Conservation (phyloP, 78 protist genomes). For the Dictyostelium firmibasis region DNA sequence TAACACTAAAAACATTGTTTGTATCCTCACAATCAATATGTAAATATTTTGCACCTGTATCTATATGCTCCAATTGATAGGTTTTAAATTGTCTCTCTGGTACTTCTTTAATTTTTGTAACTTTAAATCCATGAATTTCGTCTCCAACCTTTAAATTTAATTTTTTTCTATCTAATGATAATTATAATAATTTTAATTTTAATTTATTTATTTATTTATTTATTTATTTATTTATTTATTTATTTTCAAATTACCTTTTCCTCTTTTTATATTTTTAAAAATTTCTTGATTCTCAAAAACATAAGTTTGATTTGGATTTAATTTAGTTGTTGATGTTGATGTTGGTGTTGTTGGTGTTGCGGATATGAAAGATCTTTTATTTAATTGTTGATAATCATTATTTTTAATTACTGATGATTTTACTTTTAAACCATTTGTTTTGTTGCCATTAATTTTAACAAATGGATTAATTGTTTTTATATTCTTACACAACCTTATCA, state of each 20-base stretch:
- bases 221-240: background rate
- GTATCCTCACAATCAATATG: slow-evolving; percentile 80
- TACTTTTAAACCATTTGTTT: background rate
- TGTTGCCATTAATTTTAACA: background rate
- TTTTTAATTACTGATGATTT: background rate
- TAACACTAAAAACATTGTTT: slow-evolving; percentile 84
- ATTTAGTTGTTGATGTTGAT: background rate
- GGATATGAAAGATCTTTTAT: background rate
- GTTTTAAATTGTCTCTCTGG: slow-evolving; percentile 64
- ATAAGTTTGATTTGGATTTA: slow-evolving; percentile 9
- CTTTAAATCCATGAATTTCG: slow-evolving; percentile 47
- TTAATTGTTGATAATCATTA: background rate
- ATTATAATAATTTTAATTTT: background rate
- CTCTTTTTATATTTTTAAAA: background rate
- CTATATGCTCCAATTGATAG: slow-evolving; percentile 30
- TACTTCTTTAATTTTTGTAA: slow-evolving; percentile 22
- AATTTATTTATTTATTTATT: background rate
- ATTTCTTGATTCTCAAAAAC: background rate
- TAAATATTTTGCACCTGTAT: slow-evolving; percentile 79
- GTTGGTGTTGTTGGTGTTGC: background rate
- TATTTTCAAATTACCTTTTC: background rate
- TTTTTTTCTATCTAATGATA: slow-evolving; percentile 8
- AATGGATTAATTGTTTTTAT: background rate
- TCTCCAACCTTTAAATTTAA: slow-evolving; percentile 16
- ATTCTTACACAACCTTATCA: background rate